phyloP scores from a whole-genome alignment of 2,329 filamentous ascomycete genomes.

The Cladosporium phlei region DNA sequence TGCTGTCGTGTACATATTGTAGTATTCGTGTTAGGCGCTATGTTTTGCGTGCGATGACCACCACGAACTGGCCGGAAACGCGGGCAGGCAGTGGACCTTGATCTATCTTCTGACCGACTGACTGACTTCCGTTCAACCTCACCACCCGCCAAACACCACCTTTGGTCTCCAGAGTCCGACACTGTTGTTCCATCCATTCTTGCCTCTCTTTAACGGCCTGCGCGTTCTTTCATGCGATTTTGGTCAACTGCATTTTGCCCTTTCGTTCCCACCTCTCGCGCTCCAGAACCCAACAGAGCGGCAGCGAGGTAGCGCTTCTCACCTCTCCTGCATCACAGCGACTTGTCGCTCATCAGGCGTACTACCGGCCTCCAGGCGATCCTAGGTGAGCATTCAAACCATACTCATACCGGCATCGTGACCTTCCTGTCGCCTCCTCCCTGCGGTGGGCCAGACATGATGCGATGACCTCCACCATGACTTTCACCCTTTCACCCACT shows the following conservation, averaged over 20 bases:
- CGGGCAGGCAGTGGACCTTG: conserved; percentile 11
- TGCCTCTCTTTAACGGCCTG: conserved; percentile 1
- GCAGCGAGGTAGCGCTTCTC: conserved; percentile 24
- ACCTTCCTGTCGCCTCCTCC: conserved; percentile 17
- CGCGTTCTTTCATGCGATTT: conserved; percentile 5
- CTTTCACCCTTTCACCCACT: background rate
- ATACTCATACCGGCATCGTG: conserved; percentile 6
- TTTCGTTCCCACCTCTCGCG: conserved; percentile 10
- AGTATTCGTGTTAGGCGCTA: conserved; percentile 4
- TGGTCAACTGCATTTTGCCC: conserved; percentile 1
- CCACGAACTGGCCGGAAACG: conserved; percentile 12
- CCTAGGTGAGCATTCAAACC: conserved; percentile 23
- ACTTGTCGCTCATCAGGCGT: conserved; percentile 21
- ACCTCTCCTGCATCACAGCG: conserved; percentile 22
- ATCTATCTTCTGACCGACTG: conserved; percentile 14
- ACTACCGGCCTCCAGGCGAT: conserved; percentile 21
- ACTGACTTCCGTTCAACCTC: conserved; percentile 8
- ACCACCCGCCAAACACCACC: conserved; percentile 10
- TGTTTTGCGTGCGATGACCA: conserved; percentile 8
- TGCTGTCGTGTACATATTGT: conserved; percentile 6
- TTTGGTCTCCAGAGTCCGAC: background rate
- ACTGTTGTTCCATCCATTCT: conserved; percentile 8
- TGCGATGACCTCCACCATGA: background rate
- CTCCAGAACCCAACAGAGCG: conserved; percentile 13
- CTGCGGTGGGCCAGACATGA: conserved; percentile 14